A percentile compares a stretch with the other conserved stretches of the same genome.
phyloP scores from a whole-genome alignment of 164 flowering plant species.

The Brasenia schreberi region DNA sequence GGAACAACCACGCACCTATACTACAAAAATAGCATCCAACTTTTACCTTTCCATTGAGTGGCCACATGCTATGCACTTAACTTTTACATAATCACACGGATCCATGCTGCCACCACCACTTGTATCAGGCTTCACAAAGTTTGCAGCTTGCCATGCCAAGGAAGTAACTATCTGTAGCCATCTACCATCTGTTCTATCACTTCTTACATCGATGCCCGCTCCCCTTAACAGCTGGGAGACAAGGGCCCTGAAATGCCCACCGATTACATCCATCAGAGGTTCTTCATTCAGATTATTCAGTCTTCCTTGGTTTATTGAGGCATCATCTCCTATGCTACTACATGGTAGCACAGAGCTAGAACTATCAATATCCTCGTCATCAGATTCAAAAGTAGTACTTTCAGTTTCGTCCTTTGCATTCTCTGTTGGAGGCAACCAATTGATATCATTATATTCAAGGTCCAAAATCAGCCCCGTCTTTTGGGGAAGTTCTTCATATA shows the following conservation, averaged over 20 bases:
- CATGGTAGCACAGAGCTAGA: conserved; percentile 36
- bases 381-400: conserved; percentile 47
- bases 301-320: conserved; percentile 36
- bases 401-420: conserved; percentile 55
- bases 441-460: conserved; percentile 60
- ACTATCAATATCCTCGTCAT: conserved; percentile 31
- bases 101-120: conserved; percentile 94
- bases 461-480: conserved; percentile 40
- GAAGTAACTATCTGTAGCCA: conserved; percentile 74
- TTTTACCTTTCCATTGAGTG: conserved; percentile 65
- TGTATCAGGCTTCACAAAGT: conserved; percentile 83
- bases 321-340: conserved; percentile 29
- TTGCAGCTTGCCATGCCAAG: conserved; percentile 93
- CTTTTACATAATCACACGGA: conserved; percentile 86
- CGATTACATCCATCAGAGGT: conserved; percentile 52
- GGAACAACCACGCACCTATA: not conserved
- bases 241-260: conserved; percentile 85
- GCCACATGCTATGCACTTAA: conserved; percentile 82
- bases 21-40: not conserved
- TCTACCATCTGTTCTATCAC: conserved; percentile 25
- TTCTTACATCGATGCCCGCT: conserved; percentile 35
- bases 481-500: conserved; percentile 19
- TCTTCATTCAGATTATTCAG: conserved; percentile 39
- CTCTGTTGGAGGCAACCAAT: conserved; percentile 91
- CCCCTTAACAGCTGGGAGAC: conserved; percentile 75